These are phyloP conservation scores for Boehmeria nivea DNA, from an alignment of 306 rosid genomes.

Conservation along the genomic window DNA sequence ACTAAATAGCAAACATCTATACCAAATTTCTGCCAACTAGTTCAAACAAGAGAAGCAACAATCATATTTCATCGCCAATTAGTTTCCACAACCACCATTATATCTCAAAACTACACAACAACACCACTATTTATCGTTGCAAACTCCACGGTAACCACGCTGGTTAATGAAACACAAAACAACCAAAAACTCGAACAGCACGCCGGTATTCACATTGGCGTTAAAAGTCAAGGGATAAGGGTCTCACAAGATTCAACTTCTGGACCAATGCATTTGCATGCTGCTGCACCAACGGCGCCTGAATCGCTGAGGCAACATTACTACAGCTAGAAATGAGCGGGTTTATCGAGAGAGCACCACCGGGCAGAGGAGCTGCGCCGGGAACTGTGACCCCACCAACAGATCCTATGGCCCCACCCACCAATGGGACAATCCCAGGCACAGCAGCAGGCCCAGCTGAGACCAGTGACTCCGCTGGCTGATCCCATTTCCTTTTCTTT, in stretches of 20 bases:
- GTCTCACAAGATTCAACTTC: slow-evolving; percentile 54
- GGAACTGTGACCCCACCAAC: slow-evolving; percentile 38
- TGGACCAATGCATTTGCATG: slow-evolving; percentile 33
- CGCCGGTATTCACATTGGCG: neutral
- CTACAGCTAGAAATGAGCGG: slow-evolving; percentile 32
- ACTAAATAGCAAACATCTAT: neutral
- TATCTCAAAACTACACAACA: too few species aligned
- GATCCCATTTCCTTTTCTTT: slow-evolving; percentile 97
- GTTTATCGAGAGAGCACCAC: slow-evolving; percentile 30
- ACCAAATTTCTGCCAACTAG: neutral
- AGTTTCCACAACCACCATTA: too few species aligned
- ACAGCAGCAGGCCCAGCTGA: too few species aligned
- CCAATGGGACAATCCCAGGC: slow-evolving; percentile 47
- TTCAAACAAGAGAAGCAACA: too few species aligned
- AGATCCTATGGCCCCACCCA: slow-evolving; percentile 30
- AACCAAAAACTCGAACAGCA: neutral
- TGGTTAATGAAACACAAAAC: too few species aligned
- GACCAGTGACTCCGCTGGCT: slow-evolving; percentile 72
- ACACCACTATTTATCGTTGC: too few species aligned
- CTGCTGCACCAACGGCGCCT: slow-evolving; percentile 39
- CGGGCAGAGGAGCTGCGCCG: slow-evolving; percentile 22
- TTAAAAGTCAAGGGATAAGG: slow-evolving; percentile 7
- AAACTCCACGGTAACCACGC: too few species aligned
- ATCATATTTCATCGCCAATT: too few species aligned
- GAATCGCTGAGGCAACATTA: too few species aligned